Evolutionary conservation across 2,329 filamentous ascomycete species (phyloP).

Genomic region (Venturia asperata): DNA sequence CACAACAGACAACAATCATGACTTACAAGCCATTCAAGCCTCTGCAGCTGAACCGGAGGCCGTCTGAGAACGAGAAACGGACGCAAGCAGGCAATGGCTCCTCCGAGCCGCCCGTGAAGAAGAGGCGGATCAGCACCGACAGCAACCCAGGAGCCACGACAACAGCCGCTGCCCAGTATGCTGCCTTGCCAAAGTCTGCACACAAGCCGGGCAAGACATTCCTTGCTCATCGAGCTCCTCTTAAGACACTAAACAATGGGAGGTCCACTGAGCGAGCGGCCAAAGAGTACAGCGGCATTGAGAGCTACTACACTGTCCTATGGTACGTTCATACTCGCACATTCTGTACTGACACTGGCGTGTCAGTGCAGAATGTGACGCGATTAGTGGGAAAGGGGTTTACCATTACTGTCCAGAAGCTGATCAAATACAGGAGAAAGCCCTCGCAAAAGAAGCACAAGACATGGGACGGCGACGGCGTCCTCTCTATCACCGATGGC

Average conservation of each 20-base stretch:
- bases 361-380: too few relatives aligned
- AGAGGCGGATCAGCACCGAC: constrained; percentile 14
- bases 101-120: constrained; percentile 15
- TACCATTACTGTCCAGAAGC: too few relatives aligned
- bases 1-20: constrained; percentile 7
- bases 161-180: constrained; percentile 10
- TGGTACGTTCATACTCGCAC: too few relatives aligned
- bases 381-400: too few relatives aligned
- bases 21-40: constrained; percentile 20
- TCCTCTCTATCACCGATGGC: constrained; percentile 51
- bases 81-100: constrained; percentile 1
- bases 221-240: constrained; percentile 11
- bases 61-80: background rate
- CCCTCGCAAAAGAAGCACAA: constrained; percentile 67
- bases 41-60: constrained; percentile 15
- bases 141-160: constrained; percentile 14
- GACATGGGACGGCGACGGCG: constrained; percentile 68
- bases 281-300: constrained; percentile 11
- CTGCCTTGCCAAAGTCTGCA: constrained; percentile 13
- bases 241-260: constrained; percentile 2
- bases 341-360: too few relatives aligned
- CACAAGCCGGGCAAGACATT: constrained; percentile 14
- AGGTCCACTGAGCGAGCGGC: background rate
- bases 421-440: constrained; percentile 49
- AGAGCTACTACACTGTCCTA: constrained; percentile 20